phyloP scores from a whole-genome alignment of 2,329 filamentous ascomycete genomes.

The Penicillium verrucosum region DNA sequence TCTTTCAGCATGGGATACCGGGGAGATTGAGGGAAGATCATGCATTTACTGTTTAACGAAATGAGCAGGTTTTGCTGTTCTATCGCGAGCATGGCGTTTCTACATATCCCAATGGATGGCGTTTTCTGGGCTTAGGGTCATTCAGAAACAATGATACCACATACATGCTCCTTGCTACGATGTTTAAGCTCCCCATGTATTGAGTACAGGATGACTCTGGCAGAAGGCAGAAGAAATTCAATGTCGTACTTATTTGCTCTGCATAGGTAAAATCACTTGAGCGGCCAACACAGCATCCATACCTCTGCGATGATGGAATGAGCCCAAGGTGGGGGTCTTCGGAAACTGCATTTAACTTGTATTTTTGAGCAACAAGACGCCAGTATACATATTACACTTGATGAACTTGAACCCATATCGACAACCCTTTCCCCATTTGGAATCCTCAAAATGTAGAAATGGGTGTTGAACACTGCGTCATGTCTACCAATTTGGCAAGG shows the following conservation, averaged over 20 bases:
- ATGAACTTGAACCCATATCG: background rate
- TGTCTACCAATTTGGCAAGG: background rate
- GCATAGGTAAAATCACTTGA: background rate
- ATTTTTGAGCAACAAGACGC: background rate
- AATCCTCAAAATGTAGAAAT: background rate
- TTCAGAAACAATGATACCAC: constrained; percentile 1
- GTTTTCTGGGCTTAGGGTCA: constrained; percentile 13
- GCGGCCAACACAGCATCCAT: background rate
- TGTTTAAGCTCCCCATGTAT: background rate
- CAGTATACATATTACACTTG: background rate
- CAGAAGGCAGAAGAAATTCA: background rate
- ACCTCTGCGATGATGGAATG: background rate
- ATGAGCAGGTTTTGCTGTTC: constrained; percentile 15
- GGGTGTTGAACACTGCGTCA: background rate
- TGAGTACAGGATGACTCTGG: background rate
- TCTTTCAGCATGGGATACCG: constrained; percentile 12
- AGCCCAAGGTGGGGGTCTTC: background rate
- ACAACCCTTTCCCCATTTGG: background rate
- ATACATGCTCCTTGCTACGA: background rate
- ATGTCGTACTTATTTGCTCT: background rate
- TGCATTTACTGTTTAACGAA: constrained; percentile 18
- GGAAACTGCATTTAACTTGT: background rate
- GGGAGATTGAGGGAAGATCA: constrained; percentile 1
- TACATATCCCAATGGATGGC: constrained; percentile 19
- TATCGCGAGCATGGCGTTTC: constrained; percentile 30